Evolutionary conservation across 2,329 filamentous ascomycete species (phyloP).

Genomic region (Pseudocercospora cruenta): DNA sequence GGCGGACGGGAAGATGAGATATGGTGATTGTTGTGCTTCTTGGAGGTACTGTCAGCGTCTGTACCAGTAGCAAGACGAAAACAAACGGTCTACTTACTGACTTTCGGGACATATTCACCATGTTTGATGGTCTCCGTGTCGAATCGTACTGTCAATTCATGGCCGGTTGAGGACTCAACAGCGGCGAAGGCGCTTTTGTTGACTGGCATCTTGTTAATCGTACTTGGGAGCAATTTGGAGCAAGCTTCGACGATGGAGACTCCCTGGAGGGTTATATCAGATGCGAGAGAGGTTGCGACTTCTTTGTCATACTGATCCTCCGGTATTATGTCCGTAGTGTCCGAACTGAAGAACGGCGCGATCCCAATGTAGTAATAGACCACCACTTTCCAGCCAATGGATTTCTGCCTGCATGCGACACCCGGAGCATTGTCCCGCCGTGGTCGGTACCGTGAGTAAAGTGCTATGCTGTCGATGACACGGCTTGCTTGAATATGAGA

Average conservation of each 20-base stretch:
- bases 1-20: conserved; percentile 19
- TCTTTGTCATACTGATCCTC: neutral
- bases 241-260: neutral
- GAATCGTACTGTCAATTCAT: neutral
- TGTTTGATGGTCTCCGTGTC: neutral
- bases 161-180: neutral
- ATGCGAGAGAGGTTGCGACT: neutral
- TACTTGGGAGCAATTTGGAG: neutral
- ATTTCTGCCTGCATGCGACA: neutral
- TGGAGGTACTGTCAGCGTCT: neutral
- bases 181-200: conserved; percentile 2
- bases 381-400: neutral
- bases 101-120: neutral
- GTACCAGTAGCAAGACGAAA: neutral
- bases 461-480: neutral
- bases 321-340: neutral
- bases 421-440: neutral
- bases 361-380: neutral
- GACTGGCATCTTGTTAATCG: neutral
- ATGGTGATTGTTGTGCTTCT: conserved; percentile 28
- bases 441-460: neutral
- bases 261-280: neutral
- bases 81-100: neutral
- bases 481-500: no score
- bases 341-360: neutral